These are phyloP conservation scores for Acanthamoeba culbertsoni DNA, from an alignment of 208 protist genomes.

Conservation along the genomic window DNA sequence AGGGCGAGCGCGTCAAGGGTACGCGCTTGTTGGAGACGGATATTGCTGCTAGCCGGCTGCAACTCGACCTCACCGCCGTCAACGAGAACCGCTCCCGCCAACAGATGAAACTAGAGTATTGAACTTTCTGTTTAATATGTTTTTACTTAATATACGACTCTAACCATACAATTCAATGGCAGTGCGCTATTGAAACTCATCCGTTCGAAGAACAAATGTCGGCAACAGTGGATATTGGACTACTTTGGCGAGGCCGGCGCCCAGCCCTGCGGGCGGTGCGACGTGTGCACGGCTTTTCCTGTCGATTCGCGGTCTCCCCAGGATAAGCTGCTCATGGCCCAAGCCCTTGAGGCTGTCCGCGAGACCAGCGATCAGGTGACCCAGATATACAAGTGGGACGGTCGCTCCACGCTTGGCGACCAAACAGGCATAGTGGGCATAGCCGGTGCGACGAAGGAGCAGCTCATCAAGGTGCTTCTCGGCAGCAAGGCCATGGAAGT, in stretches of 20 bases:
- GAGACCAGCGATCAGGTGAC: slow-evolving; percentile 31
- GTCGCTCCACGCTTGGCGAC: background rate
- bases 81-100: background rate
- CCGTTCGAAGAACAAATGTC: background rate
- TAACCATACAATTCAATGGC: background rate
- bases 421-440: slow-evolving; percentile 10
- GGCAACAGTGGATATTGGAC: slow-evolving; percentile 29
- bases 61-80: background rate
- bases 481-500: slow-evolving; percentile 7
- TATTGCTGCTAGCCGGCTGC: background rate
- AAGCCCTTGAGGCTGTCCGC: background rate
- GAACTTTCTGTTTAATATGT: no score
- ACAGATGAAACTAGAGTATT: background rate
- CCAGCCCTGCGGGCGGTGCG: background rate
- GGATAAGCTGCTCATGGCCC: background rate
- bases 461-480: background rate
- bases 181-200: background rate
- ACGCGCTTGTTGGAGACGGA: background rate
- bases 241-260: slow-evolving; percentile 37
- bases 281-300: slow-evolving; percentile 10
- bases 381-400: background rate
- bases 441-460: background rate
- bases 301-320: background rate
- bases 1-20: background rate
- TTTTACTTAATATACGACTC: background rate